Conservation (phyloP, 148 eudicot species). For the Nyssa sinensis region DNA sequence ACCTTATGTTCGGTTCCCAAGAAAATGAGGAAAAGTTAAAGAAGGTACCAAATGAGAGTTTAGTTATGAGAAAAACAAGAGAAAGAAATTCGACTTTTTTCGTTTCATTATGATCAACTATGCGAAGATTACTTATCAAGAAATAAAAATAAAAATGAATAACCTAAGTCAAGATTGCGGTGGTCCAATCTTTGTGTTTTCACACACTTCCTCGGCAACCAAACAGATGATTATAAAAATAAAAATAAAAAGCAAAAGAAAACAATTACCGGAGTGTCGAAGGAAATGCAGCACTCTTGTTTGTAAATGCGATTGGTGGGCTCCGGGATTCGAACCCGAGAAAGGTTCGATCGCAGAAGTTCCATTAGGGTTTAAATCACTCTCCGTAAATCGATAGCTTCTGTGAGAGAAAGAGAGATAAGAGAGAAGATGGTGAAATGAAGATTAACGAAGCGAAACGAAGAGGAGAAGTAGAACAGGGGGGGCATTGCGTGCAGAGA, state of each 20-base stretch:
- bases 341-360: conserved; percentile 70
- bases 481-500: neutral
- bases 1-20: neutral
- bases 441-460: neutral
- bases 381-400: neutral
- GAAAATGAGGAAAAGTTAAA: neutral
- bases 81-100: too few relatives aligned
- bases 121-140: too few relatives aligned
- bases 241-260: conserved; percentile 6
- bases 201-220: neutral
- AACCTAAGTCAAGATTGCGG: neutral
- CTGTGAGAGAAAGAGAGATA: neutral
- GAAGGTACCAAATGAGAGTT: neutral
- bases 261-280: conserved; percentile 71
- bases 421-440: neutral
- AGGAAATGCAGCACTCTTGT: conserved; percentile 92
- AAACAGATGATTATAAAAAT: neutral
- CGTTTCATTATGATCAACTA: too few relatives aligned
- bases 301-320: conserved; percentile 94
- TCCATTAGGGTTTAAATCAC: conserved; percentile 48
- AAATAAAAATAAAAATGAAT: neutral
- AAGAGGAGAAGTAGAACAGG: neutral
- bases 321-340: conserved; percentile 87
- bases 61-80: neutral
- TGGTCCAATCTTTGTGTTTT: neutral